These are phyloP conservation scores for Metschnikowia kunwiensis DNA, from an alignment of 805 yeast genomes.

Conservation along the genomic window DNA sequence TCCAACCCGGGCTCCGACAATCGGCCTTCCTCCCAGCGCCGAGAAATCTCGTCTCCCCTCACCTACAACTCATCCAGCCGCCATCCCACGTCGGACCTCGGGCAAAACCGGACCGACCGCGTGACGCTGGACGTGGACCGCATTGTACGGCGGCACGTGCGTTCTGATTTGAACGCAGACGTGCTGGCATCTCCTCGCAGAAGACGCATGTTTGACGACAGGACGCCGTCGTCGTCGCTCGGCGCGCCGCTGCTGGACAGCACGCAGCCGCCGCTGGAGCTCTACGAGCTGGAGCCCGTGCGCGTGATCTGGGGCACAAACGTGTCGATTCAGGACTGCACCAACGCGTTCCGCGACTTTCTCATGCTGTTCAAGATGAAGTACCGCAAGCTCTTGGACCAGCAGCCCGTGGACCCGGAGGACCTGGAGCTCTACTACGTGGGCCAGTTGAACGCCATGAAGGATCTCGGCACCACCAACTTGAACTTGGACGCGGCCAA, in stretches of 20 bases:
- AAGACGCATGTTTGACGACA: slow-evolving; percentile 51
- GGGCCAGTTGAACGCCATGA: slow-evolving; percentile 68
- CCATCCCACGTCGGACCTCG: slow-evolving; percentile 35
- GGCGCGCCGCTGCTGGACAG: slow-evolving; percentile 22
- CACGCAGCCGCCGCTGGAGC: slow-evolving; percentile 26
- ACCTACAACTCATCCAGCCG: slow-evolving; percentile 44
- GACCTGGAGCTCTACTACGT: slow-evolving; percentile 77
- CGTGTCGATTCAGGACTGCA: slow-evolving; percentile 86
- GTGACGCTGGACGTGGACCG: slow-evolving; percentile 42
- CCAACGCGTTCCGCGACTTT: slow-evolving; percentile 75
- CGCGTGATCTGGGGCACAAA: slow-evolving; percentile 98
- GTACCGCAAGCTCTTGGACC: slow-evolving; percentile 57
- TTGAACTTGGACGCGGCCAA: slow-evolving; percentile 82
- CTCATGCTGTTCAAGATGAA: slow-evolving; percentile 78
- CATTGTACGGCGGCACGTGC: slow-evolving; percentile 48
- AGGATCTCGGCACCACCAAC: slow-evolving; percentile 74
- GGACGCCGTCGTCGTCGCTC: slow-evolving; percentile 13
- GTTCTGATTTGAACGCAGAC: slow-evolving; percentile 78
- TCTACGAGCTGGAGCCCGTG: slow-evolving; percentile 55
- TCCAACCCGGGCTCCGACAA: slow-evolving; percentile 38
- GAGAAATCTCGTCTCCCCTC: slow-evolving; percentile 47
- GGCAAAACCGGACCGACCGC: slow-evolving; percentile 43
- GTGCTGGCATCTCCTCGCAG: slow-evolving; percentile 68
- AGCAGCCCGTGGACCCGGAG: slow-evolving; percentile 39
- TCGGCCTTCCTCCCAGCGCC: slow-evolving; percentile 24